phyloP scores from a whole-genome alignment of 2,329 filamentous ascomycete species.

The Graphilbum fragrans region DNA sequence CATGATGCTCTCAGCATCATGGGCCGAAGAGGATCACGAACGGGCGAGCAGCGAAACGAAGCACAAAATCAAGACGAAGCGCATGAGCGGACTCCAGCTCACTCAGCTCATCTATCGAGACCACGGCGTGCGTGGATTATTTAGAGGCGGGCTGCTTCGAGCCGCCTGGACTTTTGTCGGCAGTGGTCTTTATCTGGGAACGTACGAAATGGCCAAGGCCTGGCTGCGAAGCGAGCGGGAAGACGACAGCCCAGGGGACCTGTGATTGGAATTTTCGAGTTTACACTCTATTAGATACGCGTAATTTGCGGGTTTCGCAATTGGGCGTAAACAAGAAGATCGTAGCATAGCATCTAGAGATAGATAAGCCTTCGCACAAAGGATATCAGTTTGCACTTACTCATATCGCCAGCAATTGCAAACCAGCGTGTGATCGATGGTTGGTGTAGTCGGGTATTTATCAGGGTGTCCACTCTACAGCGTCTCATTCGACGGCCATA shows the following conservation, averaged over 20 bases:
- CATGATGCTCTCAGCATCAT: conserved; percentile 63
- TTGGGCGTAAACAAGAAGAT: background rate
- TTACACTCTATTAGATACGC: no score
- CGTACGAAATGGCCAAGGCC: conserved; percentile 69
- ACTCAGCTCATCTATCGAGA: conserved; percentile 52
- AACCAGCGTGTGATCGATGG: no score
- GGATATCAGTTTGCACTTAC: background rate
- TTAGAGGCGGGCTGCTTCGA: conserved; percentile 62
- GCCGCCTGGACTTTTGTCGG: conserved; percentile 73
- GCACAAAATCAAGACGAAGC: conserved; percentile 16
- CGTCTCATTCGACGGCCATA: no score
- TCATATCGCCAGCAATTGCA: no score
- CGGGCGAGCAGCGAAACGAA: conserved; percentile 12
- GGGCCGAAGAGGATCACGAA: conserved; percentile 17
- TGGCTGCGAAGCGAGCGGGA: conserved; percentile 43
- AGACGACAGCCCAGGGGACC: no score
- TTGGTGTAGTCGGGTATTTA: no score
- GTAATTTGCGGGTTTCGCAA: background rate
- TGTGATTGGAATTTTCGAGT: no score
- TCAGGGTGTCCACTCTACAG: no score
- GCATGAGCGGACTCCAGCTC: conserved; percentile 41
- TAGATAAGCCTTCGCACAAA: background rate
- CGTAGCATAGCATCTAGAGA: background rate
- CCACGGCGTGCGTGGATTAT: conserved; percentile 61
- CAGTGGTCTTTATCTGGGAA: conserved; percentile 72